Percentiles rank a stretch among this genome's conserved stretches.
Evolutionary conservation across 371 early-diverging fungal species (phyloP).

Genomic region (Syncephalastrum monosporum): DNA sequence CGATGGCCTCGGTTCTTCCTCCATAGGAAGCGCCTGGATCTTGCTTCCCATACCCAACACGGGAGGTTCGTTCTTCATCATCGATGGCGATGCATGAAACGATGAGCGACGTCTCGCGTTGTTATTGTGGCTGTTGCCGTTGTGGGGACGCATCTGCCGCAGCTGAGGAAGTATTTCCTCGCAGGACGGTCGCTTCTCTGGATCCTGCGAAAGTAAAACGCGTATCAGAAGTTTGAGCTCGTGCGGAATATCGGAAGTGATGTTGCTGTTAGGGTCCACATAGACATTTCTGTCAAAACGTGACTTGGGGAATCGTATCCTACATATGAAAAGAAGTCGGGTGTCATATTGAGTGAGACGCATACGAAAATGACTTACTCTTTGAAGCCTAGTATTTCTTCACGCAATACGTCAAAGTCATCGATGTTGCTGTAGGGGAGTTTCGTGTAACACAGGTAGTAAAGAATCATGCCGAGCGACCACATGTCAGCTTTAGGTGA

Average conservation of each 20-base stretch:
- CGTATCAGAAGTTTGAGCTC: slow-evolving; percentile 64
- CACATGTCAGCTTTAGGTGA: slow-evolving; percentile 91
- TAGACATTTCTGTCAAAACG: slow-evolving; percentile 26
- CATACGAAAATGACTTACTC: slow-evolving; percentile 25
- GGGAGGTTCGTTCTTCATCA: slow-evolving; percentile 9
- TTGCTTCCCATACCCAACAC: slow-evolving; percentile 9
- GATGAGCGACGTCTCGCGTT: slow-evolving; percentile 5
- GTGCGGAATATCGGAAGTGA: slow-evolving; percentile 44
- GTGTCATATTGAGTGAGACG: neutral
- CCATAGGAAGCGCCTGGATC: slow-evolving; percentile 2
- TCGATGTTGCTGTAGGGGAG: slow-evolving; percentile 87
- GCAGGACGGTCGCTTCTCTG: slow-evolving; percentile 65
- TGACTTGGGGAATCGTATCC: slow-evolving; percentile 33
- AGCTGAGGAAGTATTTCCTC: slow-evolving; percentile 53
- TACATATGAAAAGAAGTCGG: neutral
- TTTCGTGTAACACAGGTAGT: slow-evolving; percentile 81
- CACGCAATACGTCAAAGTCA: slow-evolving; percentile 79
- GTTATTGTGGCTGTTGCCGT: neutral
- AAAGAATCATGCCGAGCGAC: slow-evolving; percentile 92
- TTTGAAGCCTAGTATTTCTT: slow-evolving; percentile 73
- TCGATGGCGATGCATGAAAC: neutral
- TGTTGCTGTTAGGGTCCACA: slow-evolving; percentile 5
- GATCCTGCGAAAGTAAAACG: slow-evolving; percentile 55
- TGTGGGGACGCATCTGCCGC: slow-evolving; percentile 13
- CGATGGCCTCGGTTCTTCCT: neutral